Evolutionary conservation across 352 stramenopile genomes (phyloP), one percentile per base, ranked within the genome.

Genomic region (Pythium volutum): DNA sequence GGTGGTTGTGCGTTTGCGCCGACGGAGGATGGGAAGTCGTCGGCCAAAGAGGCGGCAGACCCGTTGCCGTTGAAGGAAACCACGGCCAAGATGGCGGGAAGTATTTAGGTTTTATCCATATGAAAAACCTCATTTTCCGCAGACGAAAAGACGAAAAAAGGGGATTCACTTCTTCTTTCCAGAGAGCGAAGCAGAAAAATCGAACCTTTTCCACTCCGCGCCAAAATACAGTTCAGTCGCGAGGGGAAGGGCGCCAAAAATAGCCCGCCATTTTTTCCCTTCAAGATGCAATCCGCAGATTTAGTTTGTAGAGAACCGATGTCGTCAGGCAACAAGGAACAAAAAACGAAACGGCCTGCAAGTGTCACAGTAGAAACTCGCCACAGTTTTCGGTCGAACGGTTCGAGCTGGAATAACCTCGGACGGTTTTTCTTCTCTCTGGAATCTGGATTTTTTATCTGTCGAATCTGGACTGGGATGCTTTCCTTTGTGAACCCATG

Each of bases 41-140:
- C 25, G 3, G 8, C 22, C 16, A 59, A 62, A 59, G 62, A 54
- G 48, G 55, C 43, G 53, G 47, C 33, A 61, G 62, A 64, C 54
- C 55, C 49, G 62, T 64, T 60, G 62, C 48, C 62, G 55, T 61
- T 64, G 53, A 62, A 68, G 54, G 53, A 67, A 67, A 61, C 60
- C 41, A 66, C 50, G 59, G 33, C 49, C 49, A 54, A 54, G 53
- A 69, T 69, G 62, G 62, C 62, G 62, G 62, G 62, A 69, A 62
- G 59, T 36, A 26, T 38, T 34, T 53, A 57, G 62, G 62, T 69
- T 69, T 69, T 69, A 64, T 61, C 51, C 16, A 0, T 14, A 4
- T 14, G 48, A 62, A 67, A 61, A 61, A 62, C 60, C 52, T 58
- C 47, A 11, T 16, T 18, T 9, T 20, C 12, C 29, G 31, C 47